Evolutionary conservation across 176 grass and related monocot genomes (phyloP).

Genomic region (Zoysia japonica): DNA sequence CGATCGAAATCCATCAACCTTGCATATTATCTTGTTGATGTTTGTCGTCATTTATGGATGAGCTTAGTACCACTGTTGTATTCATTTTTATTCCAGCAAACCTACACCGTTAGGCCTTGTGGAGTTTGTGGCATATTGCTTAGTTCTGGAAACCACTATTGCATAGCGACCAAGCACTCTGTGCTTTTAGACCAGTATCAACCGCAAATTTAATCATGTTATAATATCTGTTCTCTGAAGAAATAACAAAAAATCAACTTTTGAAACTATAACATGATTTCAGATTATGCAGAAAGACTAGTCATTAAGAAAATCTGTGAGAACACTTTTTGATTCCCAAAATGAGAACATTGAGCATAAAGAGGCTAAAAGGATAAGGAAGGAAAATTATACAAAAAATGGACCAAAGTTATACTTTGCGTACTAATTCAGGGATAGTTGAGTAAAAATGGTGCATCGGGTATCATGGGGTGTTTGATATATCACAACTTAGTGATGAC

Average conservation of each 20-base stretch:
- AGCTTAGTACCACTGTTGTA: neutral
- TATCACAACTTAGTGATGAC: conserved; percentile 36
- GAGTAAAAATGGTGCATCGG: neutral
- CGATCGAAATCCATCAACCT: no score
- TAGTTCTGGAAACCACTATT: neutral
- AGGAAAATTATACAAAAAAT: neutral
- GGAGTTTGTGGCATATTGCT: neutral
- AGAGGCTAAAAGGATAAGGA: neutral
- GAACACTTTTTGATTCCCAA: neutral
- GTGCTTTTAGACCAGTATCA: neutral
- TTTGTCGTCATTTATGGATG: neutral
- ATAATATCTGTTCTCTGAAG: neutral
- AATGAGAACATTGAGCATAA: neutral
- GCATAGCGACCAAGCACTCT: neutral
- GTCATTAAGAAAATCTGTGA: neutral
- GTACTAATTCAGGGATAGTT: conserved; percentile 12
- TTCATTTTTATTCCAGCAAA: neutral
- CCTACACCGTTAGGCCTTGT: neutral
- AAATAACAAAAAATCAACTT: neutral
- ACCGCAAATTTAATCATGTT: neutral
- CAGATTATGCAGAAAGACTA: neutral
- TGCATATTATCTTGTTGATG: neutral
- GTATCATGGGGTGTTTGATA: conserved; percentile 18
- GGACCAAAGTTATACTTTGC: neutral
- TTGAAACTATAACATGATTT: neutral